These are phyloP conservation scores for Santalum album DNA, from an alignment of 164 flowering plant species.

Conservation along the genomic window DNA sequence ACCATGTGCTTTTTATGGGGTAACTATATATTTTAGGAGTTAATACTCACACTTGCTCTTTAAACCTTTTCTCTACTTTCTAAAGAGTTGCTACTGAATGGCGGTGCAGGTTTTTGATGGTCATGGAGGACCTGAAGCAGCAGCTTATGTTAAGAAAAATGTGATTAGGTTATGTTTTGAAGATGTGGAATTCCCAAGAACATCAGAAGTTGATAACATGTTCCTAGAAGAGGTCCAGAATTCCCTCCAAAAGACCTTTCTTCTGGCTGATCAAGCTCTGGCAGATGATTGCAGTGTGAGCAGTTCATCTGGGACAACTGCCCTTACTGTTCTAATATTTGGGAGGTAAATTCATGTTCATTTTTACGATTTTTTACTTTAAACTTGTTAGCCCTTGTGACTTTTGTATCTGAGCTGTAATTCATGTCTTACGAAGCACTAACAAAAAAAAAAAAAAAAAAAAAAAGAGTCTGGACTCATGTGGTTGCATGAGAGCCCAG, in stretches of 20 bases:
- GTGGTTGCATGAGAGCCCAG: too few relatives aligned
- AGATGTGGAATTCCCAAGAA: conserved; percentile 52
- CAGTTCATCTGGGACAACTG: conserved; percentile 79
- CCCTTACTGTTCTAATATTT: conserved; percentile 63
- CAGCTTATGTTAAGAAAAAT: conserved; percentile 63
- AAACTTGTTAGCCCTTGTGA: too few relatives aligned
- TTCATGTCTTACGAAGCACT: too few relatives aligned
- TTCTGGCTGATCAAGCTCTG: conserved; percentile 63
- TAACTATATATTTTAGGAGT: conserved; percentile 16
- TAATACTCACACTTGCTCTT: not conserved
- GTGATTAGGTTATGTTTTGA: conserved; percentile 57
- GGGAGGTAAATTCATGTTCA: conserved; percentile 52
- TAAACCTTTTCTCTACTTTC: not conserved
- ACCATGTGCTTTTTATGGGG: conserved; percentile 80
- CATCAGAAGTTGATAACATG: conserved; percentile 34
- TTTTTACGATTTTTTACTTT: too few relatives aligned
- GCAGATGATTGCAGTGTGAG: conserved; percentile 61
- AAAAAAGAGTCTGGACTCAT: too few relatives aligned
- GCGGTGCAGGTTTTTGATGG: conserved; percentile 79
- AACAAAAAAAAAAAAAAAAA: too few relatives aligned
- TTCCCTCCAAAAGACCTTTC: conserved; percentile 55
- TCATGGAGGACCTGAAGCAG: conserved; percentile 94
- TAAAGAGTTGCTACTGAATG: conserved; percentile 2
- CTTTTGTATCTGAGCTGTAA: too few relatives aligned
- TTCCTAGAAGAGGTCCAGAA: conserved; percentile 46